phyloP scores from a whole-genome alignment of 2,329 filamentous ascomycete species.

The Calcarisporium arbuscula region DNA sequence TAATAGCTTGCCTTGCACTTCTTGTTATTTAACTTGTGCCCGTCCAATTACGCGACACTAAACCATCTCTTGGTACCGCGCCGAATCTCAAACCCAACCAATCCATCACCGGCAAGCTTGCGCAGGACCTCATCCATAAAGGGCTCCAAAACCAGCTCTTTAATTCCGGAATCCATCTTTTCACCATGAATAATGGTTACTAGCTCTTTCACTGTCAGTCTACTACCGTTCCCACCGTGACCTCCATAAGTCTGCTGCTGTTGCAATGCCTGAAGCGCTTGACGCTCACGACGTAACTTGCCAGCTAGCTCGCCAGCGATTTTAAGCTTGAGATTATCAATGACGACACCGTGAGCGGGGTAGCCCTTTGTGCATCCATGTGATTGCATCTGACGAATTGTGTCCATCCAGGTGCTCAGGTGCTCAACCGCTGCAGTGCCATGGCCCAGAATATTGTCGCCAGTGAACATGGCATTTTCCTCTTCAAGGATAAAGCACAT shows the following conservation, averaged over 20 bases:
- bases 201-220: too few species aligned
- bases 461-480: conserved; percentile 65
- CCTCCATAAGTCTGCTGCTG: too few species aligned
- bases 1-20: too few species aligned
- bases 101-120: conserved; percentile 36
- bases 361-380: conserved; percentile 43
- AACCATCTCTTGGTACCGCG: conserved; percentile 33
- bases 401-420: conserved; percentile 53
- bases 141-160: too few species aligned
- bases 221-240: too few species aligned
- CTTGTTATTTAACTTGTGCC: too few species aligned
- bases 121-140: conserved; percentile 34
- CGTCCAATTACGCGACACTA: conserved; percentile 48
- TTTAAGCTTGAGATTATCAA: conserved; percentile 36
- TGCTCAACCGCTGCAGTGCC: conserved; percentile 70
- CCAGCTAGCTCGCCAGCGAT: conserved; percentile 5
- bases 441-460: conserved; percentile 69
- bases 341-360: conserved; percentile 57
- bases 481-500: conserved; percentile 57
- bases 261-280: too few species aligned
- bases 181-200: too few species aligned
- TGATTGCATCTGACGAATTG: conserved; percentile 52
- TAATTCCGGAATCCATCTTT: too few species aligned
- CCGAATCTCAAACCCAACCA: conserved; percentile 32
- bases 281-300: too few species aligned